A percentile compares a stretch with the other conserved stretches of the same genome.
Conservation (phyloP, 768 basidiomycete species). For the Podaxis rugospora region DNA sequence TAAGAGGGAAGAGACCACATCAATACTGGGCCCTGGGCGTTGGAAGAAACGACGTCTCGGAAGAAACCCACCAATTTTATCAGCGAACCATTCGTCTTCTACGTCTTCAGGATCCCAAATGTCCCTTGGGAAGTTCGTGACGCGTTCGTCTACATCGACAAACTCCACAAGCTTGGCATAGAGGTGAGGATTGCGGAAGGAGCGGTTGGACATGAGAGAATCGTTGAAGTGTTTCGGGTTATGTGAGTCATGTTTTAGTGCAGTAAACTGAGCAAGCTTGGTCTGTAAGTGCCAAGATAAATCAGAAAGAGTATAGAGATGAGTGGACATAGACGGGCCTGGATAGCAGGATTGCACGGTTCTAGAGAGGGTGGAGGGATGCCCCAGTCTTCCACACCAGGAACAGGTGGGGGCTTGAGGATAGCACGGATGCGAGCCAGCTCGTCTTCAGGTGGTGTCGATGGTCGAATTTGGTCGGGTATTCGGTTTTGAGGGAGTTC, state of each 20-base stretch:
- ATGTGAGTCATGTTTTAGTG: slow-evolving; percentile 56
- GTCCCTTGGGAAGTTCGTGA: slow-evolving; percentile 72
- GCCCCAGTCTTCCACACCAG: slow-evolving; percentile 69
- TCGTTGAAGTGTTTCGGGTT: slow-evolving; percentile 92
- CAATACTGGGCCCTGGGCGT: slow-evolving; percentile 13
- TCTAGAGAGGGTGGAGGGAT: slow-evolving; percentile 57
- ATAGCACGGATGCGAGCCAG: slow-evolving; percentile 48
- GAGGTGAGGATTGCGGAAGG: slow-evolving; percentile 96
- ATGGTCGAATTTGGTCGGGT: slow-evolving; percentile 17
- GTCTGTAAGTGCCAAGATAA: slow-evolving; percentile 38
- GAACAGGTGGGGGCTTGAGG: slow-evolving; percentile 59
- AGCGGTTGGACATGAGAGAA: slow-evolving; percentile 85
- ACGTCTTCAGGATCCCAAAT: slow-evolving; percentile 74
- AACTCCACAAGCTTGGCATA: slow-evolving; percentile 95
- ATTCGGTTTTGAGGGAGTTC: background rate
- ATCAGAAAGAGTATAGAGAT: background rate
- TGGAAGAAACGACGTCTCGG: background rate
- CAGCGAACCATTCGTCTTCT: slow-evolving; percentile 68
- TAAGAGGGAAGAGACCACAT: slow-evolving; percentile 21
- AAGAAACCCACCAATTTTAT: slow-evolving; percentile 64
- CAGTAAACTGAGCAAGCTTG: slow-evolving; percentile 76
- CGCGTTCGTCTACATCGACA: slow-evolving; percentile 83
- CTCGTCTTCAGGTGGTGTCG: slow-evolving; percentile 38
- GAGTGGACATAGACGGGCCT: slow-evolving; percentile 35
- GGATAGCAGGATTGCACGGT: slow-evolving; percentile 58